These are phyloP conservation scores for Camelina laxa DNA, from an alignment of 345 rosid genomes.

Conservation along the genomic window DNA sequence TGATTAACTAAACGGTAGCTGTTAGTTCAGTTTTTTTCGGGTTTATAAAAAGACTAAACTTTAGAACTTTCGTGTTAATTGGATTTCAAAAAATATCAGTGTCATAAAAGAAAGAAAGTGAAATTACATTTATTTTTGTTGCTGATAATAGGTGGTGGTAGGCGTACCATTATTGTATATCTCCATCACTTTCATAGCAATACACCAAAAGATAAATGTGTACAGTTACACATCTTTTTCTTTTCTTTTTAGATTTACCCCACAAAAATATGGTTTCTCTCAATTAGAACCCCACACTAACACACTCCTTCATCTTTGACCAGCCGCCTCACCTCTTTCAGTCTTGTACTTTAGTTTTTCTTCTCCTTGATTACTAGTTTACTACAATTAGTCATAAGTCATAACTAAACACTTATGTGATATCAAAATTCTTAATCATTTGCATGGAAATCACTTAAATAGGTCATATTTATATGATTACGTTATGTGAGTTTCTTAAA, in stretches of 20 bases:
- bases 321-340: conserved; percentile 18
- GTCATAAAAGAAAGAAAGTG: neutral
- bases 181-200: conserved; percentile 27
- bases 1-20: neutral
- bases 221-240: neutral
- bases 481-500: neutral
- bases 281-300: conserved; percentile 26
- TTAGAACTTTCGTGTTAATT: neutral
- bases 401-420: neutral
- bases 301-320: conserved; percentile 19
- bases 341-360: neutral
- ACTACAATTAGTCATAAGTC: neutral
- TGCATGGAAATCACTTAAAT: neutral
- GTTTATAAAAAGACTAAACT: neutral
- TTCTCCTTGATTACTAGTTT: neutral
- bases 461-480: neutral
- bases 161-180: conserved; percentile 12
- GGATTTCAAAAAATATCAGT: neutral
- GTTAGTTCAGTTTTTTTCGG: neutral
- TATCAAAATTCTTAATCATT: neutral
- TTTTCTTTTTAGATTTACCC: neutral
- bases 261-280: neutral
- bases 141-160: conserved; percentile 20
- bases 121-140: conserved; percentile 11
- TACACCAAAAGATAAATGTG: neutral